A percentile compares a stretch with the other conserved stretches of the same genome.
Evolutionary conservation across 1,139 yeast genomes (phyloP).

Genomic region (Blastobotrys niveus): DNA sequence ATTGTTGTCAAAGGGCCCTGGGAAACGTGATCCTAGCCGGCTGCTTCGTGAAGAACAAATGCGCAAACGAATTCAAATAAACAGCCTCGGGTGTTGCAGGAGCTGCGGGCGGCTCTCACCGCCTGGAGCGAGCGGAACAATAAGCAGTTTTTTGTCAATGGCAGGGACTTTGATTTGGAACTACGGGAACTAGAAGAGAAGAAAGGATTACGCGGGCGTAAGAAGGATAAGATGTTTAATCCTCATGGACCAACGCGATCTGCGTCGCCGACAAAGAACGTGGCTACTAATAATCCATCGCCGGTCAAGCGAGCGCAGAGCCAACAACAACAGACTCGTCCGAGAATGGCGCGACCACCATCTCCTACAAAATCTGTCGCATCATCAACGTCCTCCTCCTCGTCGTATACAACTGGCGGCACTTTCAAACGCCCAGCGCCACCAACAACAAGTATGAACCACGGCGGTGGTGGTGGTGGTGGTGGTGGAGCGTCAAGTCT

Average conservation of each 20-base stretch:
- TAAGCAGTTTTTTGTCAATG: conserved; percentile 31
- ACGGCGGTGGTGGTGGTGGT: not conserved
- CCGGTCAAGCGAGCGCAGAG: conserved; percentile 1
- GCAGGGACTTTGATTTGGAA: conserved; percentile 26
- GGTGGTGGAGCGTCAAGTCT: not conserved
- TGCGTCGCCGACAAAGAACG: conserved; percentile 3
- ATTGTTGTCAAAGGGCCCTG: conserved; percentile 56
- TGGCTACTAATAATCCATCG: not conserved
- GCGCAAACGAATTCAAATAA: conserved; percentile 60
- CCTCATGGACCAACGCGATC: conserved; percentile 9
- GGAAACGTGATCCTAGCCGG: conserved; percentile 51
- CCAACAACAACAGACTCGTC: not conserved
- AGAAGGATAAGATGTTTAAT: conserved; percentile 15
- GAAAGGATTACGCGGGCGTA: conserved; percentile 8
- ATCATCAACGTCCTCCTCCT: not conserved
- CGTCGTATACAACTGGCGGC: not conserved
- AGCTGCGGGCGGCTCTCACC: conserved; percentile 44
- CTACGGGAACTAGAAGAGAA: conserved; percentile 23
- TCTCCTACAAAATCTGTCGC: conserved; percentile 2
- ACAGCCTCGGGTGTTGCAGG: conserved; percentile 57
- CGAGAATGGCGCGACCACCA: not conserved
- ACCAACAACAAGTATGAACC: not conserved
- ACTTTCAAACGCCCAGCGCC: conserved; percentile 4
- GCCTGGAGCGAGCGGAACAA: conserved; percentile 43
- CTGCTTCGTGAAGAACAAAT: conserved; percentile 73